Base-by-base conservation (phyloP, 306 rosid genomes). In the Vicia faba region DNA sequence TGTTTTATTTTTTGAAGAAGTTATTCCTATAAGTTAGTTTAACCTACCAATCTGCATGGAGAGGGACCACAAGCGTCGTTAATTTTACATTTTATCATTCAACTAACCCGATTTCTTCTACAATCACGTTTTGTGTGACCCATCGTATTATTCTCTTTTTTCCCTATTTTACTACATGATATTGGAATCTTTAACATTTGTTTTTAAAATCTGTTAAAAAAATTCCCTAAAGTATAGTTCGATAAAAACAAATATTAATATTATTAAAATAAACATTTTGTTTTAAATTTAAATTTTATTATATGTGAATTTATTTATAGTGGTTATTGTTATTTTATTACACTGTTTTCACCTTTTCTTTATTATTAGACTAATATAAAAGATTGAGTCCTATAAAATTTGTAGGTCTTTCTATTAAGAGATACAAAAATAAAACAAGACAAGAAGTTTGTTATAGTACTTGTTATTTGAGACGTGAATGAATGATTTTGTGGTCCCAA, bases 91-190 rank as follows among this genome's bases (percentile, higher is more conserved):
- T 65, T 55, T 50, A 63, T 7, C 31, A 62, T 61, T 19, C 69
- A 49, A 77, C 82, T 64, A 73, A 64, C 79, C 16, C 79, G 68
- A 45, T 69, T 73, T 68, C 46, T 73, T 79, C 59, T 54, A 11
- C 74, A 41, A 13, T 73, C 79, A 77, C 71, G 4, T 68, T 77
- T 74, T 59, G 82, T 71, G 79, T 81, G 85, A 81, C 53, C 66
- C 73, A 44, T 50, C 25, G 5, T 43, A 19, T 1, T 67, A 31
- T 55, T 11, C 31, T 59, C 16, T 3, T 16, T 39, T 75, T 29
- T 5, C n/a, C 16, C 25, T 36, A 5, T 33, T 25, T 8, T 70
- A 31, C 53, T 45, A 14, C 35, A 14, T 5, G 16, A 71, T 31
- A 71, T 31, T 48, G 14, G 10, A n/a, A 69, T 2, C 19, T 10